Conservation (phyloP, 169 alveolate species). For the Plasmodium reichenowi region DNA sequence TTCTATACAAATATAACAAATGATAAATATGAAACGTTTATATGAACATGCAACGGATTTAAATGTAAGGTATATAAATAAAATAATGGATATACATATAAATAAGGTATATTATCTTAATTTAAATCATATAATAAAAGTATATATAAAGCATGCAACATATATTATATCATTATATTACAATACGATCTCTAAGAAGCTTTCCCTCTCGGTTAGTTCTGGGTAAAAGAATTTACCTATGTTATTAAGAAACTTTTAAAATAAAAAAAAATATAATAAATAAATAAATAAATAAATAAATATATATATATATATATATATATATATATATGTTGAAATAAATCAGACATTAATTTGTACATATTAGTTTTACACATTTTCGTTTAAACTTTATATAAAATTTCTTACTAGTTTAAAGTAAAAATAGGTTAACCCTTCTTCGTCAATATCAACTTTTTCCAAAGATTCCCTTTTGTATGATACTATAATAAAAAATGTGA, state of each 20-base stretch:
- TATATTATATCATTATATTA: neutral
- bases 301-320: neutral
- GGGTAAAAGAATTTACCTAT: slow-evolving; percentile 57
- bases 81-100: no score
- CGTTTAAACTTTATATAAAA: neutral
- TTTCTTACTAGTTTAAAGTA: slow-evolving; percentile 59
- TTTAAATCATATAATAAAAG: no score
- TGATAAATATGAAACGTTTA: no score
- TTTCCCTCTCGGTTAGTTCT: slow-evolving; percentile 40
- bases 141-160: no score
- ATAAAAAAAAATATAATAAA: neutral
- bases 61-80: no score
- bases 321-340: neutral
- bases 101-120: no score
- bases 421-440: slow-evolving; percentile 49
- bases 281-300: neutral
- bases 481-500: slow-evolving; percentile 12
- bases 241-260: slow-evolving; percentile 36
- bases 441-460: slow-evolving; percentile 11
- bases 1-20: slow-evolving; percentile 14
- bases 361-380: neutral
- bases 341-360: neutral
- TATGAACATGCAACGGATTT: slow-evolving; percentile 4
- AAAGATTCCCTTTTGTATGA: slow-evolving; percentile 6
- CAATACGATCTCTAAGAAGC: slow-evolving; percentile 65